phyloP scores from a whole-genome alignment of 1,284 basidiomycete species.

The Moniliophthora roreri region DNA sequence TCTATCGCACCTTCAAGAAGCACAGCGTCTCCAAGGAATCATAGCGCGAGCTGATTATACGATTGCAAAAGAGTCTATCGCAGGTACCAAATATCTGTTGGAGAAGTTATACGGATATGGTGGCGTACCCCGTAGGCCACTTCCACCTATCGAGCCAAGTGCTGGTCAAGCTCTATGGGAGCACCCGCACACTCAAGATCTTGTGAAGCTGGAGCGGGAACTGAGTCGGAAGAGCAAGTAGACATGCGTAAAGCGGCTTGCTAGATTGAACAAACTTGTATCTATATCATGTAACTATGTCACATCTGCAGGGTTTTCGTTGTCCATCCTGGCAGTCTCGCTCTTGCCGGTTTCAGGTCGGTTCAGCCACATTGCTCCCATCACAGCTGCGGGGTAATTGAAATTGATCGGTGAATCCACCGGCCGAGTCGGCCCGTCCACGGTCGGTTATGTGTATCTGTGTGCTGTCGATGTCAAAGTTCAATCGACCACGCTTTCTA shows the following conservation, averaged over 20 bases:
- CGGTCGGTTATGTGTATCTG: background rate
- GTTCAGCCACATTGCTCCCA: background rate
- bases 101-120: slow-evolving; percentile 77
- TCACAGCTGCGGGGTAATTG: background rate
- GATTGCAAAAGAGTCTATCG: slow-evolving; percentile 75
- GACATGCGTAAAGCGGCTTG: too few relatives aligned
- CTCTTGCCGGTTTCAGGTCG: slow-evolving; percentile 7
- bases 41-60: slow-evolving; percentile 80
- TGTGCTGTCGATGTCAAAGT: background rate
- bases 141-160: slow-evolving; percentile 60
- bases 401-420: background rate
- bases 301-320: background rate
- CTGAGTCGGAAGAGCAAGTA: slow-evolving; percentile 40
- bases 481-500: background rate
- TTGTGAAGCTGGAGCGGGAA: slow-evolving; percentile 66
- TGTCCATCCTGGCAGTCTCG: background rate
- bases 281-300: too few relatives aligned
- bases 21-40: slow-evolving; percentile 77
- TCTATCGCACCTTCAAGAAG: slow-evolving; percentile 62
- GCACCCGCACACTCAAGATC: slow-evolving; percentile 66
- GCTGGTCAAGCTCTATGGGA: slow-evolving; percentile 64
- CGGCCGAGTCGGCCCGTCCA: background rate
- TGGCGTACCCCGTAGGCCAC: slow-evolving; percentile 72
- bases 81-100: slow-evolving; percentile 81
- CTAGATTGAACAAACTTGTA: too few relatives aligned